Base-by-base conservation (phyloP, 495 filamentous ascomycete species). In the Aspergillus panamensis region DNA sequence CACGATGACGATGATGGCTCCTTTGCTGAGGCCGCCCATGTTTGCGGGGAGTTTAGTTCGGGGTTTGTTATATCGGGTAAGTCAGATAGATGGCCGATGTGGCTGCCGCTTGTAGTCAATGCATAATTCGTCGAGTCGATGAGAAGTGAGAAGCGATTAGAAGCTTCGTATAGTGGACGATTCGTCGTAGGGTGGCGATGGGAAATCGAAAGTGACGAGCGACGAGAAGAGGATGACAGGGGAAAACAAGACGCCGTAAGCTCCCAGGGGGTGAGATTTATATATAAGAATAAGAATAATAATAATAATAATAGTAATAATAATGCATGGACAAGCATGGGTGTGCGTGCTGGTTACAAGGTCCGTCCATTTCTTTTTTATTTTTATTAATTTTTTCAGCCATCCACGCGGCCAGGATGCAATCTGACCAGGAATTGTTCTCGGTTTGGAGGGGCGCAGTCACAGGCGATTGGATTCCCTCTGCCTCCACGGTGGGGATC, bases 1-100 rank as follows among this genome's bases (percentile, higher is more conserved):
- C 44, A 77, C 73, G 54, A 77, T 74, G 48, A 75, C 74, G 51
- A 77, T 77, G 61, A 77, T 64, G 39, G 71, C 73, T 10, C 66
- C 42, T 32, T 53, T 62, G 49, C 65, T 63, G 56, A 77, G 66
- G 19, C 33, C 66, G 19, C 33, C 66, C 70, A 73, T 74, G 19
- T 17, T 45, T 20, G 42, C 16, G 42, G 42, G 42, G n/a, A 20
- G 42, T 17, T 45, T 45, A 20, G n/a, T 45, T 45, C 9, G 42
- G 17, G n/a, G n/a, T n/a, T n/a, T 8, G 42, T 45, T 45, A 17
- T 8, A 20, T n/a, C 20, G 6, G 14, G 14, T n/a, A 39, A 12
- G 5, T 39, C 6, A 39, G 35, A 39, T 39, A 45, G 17, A 45
- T 45, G 42, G 42, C 42, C 42, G n/a, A 3, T 45, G 42, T 17